Conservation (phyloP, 2,329 filamentous ascomycete species). For the Botrytis cinerea region DNA sequence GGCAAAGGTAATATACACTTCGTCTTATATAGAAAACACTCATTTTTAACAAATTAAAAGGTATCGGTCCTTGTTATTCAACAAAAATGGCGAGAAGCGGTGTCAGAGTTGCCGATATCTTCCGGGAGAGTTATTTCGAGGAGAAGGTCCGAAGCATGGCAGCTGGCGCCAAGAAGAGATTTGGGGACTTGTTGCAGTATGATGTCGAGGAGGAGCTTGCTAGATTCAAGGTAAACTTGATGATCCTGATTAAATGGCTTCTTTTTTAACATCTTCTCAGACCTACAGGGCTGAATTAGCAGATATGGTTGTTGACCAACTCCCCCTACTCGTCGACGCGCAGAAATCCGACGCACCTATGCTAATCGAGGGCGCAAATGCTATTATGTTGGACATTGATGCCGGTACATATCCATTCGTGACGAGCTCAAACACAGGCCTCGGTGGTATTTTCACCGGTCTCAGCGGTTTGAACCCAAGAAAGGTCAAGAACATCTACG, state of each 20-base stretch:
- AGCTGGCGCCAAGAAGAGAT: slow-evolving; percentile 65
- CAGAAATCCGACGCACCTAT: slow-evolving; percentile 61
- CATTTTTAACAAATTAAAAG: slow-evolving; percentile 28
- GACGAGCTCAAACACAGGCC: slow-evolving; percentile 43
- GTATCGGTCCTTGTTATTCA: slow-evolving; percentile 59
- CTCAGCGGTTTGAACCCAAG: slow-evolving; percentile 60
- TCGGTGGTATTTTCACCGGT: slow-evolving; percentile 62
- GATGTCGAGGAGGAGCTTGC: slow-evolving; percentile 70
- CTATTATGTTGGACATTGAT: slow-evolving; percentile 67
- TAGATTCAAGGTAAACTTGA: slow-evolving; percentile 50
- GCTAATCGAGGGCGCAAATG: slow-evolving; percentile 69
- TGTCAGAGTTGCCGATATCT: slow-evolving; percentile 66
- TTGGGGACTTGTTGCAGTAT: slow-evolving; percentile 64
- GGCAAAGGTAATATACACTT: slow-evolving; percentile 33
- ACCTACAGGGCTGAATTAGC: slow-evolving; percentile 57
- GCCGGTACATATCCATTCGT: slow-evolving; percentile 51
- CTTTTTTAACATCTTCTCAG: slow-evolving; percentile 11
- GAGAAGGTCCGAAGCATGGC: slow-evolving; percentile 63
- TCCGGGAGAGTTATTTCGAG: slow-evolving; percentile 67
- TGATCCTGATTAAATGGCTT: slow-evolving; percentile 29
- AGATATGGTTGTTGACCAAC: slow-evolving; percentile 62
- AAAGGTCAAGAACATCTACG: slow-evolving; percentile 62
- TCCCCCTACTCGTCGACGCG: slow-evolving; percentile 62
- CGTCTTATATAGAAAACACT: slow-evolving; percentile 27
- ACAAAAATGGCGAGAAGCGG: slow-evolving; percentile 66